These are phyloP conservation scores for Jackrogersella minutella DNA, from an alignment of 495 filamentous ascomycete genomes.

Conservation along the genomic window DNA sequence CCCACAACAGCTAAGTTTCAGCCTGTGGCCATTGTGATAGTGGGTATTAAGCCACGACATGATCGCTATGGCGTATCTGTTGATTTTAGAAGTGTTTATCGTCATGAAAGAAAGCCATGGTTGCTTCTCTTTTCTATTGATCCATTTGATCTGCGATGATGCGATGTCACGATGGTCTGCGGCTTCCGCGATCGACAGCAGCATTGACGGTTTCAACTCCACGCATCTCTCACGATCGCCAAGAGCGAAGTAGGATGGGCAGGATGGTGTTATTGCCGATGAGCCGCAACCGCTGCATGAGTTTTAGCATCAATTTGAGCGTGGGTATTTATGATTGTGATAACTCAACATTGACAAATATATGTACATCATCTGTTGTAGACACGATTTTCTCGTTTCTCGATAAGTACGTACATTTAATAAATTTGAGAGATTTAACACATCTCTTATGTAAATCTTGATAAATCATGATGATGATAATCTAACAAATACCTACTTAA, in stretches of 20 bases:
- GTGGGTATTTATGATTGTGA: not conserved
- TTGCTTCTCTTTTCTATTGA: not conserved
- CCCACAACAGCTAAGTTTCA: constrained; percentile 9
- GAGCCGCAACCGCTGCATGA: constrained; percentile 4
- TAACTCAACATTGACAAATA: constrained; percentile 4
- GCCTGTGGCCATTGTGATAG: not conserved
- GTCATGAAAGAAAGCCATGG: not conserved
- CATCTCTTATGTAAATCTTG: no score
- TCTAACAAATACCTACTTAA: no score
- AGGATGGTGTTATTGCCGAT: not conserved
- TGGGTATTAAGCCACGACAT: not conserved
- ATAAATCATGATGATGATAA: no score
- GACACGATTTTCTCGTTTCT: not conserved
- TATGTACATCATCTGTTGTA: no score
- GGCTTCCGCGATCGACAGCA: not conserved
- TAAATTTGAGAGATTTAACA: not conserved
- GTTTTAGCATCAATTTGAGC: constrained; percentile 9
- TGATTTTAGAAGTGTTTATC: not conserved
- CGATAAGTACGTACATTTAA: no score
- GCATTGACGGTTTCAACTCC: not conserved
- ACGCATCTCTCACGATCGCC: not conserved
- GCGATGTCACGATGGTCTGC: not conserved
- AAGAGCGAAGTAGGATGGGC: constrained; percentile 1
- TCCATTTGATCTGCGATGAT: not conserved
- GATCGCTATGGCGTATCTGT: no score